These are phyloP conservation scores for Candida insectorum DNA, from an alignment of 805 yeast species.

Conservation along the genomic window DNA sequence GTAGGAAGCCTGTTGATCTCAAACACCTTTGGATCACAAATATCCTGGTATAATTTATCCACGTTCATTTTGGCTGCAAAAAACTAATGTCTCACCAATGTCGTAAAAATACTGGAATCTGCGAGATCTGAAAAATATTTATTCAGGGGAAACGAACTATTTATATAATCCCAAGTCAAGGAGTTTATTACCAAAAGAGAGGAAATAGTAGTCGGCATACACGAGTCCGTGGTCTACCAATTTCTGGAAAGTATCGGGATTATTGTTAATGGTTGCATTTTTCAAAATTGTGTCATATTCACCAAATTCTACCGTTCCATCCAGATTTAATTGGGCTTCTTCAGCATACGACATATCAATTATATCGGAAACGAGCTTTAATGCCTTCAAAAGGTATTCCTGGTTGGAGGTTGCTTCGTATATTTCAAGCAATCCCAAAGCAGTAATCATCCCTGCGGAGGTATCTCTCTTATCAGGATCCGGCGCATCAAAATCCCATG, in stretches of 20 bases:
- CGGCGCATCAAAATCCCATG: too few relatives aligned
- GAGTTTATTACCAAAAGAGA: slow-evolving; percentile 22
- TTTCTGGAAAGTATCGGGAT: slow-evolving; percentile 15
- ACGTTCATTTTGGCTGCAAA: too few relatives aligned
- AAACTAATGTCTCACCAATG: too few relatives aligned
- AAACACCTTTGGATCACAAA: too few relatives aligned
- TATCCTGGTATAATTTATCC: too few relatives aligned
- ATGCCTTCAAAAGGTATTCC: slow-evolving; percentile 14
- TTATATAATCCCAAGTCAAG: slow-evolving; percentile 19
- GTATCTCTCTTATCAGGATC: slow-evolving; percentile 18
- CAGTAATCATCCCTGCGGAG: slow-evolving; percentile 26
- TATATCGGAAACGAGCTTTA: slow-evolving; percentile 14
- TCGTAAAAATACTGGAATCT: too few relatives aligned
- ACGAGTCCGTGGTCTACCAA: slow-evolving; percentile 22
- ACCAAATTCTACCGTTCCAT: slow-evolving; percentile 16
- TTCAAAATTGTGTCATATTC: slow-evolving; percentile 19
- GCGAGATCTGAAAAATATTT: too few relatives aligned
- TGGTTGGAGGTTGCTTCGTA: slow-evolving; percentile 14
- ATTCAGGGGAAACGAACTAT: too few relatives aligned
- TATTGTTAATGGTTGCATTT: slow-evolving; percentile 21
- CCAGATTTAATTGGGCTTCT: slow-evolving; percentile 4
- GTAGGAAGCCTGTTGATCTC: too few relatives aligned
- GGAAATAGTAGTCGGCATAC: slow-evolving; percentile 28
- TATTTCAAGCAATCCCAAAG: slow-evolving; percentile 21
- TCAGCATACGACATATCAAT: slow-evolving; percentile 9